Conservation (phyloP, 768 basidiomycete genomes). For the Trametes punicea region DNA sequence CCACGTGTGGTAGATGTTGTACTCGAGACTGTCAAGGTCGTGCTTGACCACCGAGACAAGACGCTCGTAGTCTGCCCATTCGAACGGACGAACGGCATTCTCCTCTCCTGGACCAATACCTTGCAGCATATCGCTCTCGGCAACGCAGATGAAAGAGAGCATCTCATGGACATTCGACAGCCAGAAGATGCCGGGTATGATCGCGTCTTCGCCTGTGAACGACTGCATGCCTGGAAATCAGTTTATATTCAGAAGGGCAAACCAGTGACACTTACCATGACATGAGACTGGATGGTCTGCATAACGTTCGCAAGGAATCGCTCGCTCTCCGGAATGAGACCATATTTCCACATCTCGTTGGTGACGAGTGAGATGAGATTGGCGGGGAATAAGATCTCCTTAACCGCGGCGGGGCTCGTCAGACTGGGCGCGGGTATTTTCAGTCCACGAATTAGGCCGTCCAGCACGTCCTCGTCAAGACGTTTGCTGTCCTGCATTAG, state of each 20-base stretch:
- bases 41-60: conserved; percentile 98
- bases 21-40: conserved; percentile 96
- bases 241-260: neutral
- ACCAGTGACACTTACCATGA: conserved; percentile 78
- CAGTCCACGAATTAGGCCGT: conserved; percentile 84
- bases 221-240: conserved; percentile 46
- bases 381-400: conserved; percentile 98
- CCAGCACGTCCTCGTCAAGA: conserved; percentile 90
- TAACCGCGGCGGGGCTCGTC: conserved; percentile 88
- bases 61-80: conserved; percentile 96
- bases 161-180: conserved; percentile 99
- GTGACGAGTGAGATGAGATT: conserved; percentile 96
- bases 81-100: conserved; percentile 85
- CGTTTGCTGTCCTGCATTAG: conserved; percentile 88
- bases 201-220: conserved; percentile 90
- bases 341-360: conserved; percentile 99
- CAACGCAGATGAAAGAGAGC: conserved; percentile 97
- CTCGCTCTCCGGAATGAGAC: conserved; percentile 94
- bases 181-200: conserved; percentile 98
- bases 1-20: conserved; percentile 99
- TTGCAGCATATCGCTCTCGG: conserved; percentile 98
- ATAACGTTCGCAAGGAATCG: conserved; percentile 98
- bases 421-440: conserved; percentile 91
- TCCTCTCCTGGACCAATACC: conserved; percentile 97
- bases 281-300: conserved; percentile 95